These are phyloP conservation scores for Cucumis hystrix DNA, from an alignment of 306 rosid genomes.

Conservation along the genomic window DNA sequence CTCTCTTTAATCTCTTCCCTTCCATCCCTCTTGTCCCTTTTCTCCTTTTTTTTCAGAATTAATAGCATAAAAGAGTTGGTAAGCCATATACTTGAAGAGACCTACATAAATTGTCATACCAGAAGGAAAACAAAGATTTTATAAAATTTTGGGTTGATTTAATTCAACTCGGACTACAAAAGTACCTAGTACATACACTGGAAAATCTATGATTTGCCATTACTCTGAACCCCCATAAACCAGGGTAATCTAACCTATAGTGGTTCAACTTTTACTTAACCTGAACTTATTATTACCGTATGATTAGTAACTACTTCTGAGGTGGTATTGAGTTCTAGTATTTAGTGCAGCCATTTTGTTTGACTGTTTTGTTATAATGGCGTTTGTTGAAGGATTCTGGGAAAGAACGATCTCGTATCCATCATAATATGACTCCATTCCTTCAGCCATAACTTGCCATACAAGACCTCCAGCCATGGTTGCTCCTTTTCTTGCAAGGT, in stretches of 20 bases:
- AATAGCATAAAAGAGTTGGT: neutral
- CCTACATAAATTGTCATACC: neutral
- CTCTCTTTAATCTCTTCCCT: neutral
- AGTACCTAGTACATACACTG: neutral
- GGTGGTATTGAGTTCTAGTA: neutral
- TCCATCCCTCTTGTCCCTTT: neutral
- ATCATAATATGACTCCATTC: neutral
- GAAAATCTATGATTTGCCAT: neutral
- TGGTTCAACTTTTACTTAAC: neutral
- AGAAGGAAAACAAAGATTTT: neutral
- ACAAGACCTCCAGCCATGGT: constrained; percentile 7
- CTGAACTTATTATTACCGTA: neutral
- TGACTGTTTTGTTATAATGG: neutral
- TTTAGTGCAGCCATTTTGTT: neutral
- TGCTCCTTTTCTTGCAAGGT: constrained; percentile 1
- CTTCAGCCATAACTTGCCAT: neutral
- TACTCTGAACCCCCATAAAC: neutral
- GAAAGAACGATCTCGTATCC: neutral
- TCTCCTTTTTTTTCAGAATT: neutral
- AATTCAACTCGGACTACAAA: neutral
- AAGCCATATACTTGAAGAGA: neutral
- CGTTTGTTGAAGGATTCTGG: neutral
- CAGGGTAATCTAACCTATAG: neutral
- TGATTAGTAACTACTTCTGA: neutral
- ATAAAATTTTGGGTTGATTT: neutral